Evolutionary conservation across 768 basidiomycete genomes (phyloP).

Genomic region (Trametes maxima): DNA sequence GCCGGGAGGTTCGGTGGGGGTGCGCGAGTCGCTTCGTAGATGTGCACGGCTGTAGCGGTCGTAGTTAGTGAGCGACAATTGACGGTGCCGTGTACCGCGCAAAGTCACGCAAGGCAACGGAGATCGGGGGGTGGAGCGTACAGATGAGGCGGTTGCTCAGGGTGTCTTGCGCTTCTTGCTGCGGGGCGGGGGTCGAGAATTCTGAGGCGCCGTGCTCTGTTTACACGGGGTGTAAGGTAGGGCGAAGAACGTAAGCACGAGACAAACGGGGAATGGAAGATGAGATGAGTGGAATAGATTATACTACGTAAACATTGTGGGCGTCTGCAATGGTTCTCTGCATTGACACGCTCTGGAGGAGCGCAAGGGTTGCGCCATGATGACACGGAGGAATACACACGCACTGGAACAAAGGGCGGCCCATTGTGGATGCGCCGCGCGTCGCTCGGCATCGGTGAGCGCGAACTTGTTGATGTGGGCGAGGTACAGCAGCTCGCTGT

Average conservation of each 20-base stretch:
- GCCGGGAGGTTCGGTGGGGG: constrained; percentile 7
- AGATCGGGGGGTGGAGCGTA: too few relatives aligned
- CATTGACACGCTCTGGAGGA: not conserved
- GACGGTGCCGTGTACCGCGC: too few relatives aligned
- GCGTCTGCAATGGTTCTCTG: not conserved
- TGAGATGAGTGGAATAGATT: not conserved
- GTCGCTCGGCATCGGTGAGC: constrained; percentile 45
- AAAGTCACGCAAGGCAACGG: too few relatives aligned
- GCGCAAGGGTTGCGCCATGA: not conserved
- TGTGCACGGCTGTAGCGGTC: constrained; percentile 21
- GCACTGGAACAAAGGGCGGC: constrained; percentile 60
- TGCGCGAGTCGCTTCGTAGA: not conserved
- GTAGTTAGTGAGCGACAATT: too few relatives aligned
- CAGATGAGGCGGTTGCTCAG: constrained; percentile 65
- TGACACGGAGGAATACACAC: constrained; percentile 23
- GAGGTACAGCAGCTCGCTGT: constrained; percentile 83
- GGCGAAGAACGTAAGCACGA: too few relatives aligned
- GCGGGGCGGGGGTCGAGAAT: constrained; percentile 29
- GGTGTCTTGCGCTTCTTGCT: constrained; percentile 49
- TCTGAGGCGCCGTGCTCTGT: constrained; percentile 63
- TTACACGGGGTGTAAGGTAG: not conserved
- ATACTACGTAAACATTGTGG: too few relatives aligned
- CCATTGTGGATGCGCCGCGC: constrained; percentile 66
- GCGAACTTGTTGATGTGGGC: constrained; percentile 58
- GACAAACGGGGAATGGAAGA: not conserved